Evolutionary conservation across 83 land plant species (phyloP).

Genomic region (Thuja plicata): DNA sequence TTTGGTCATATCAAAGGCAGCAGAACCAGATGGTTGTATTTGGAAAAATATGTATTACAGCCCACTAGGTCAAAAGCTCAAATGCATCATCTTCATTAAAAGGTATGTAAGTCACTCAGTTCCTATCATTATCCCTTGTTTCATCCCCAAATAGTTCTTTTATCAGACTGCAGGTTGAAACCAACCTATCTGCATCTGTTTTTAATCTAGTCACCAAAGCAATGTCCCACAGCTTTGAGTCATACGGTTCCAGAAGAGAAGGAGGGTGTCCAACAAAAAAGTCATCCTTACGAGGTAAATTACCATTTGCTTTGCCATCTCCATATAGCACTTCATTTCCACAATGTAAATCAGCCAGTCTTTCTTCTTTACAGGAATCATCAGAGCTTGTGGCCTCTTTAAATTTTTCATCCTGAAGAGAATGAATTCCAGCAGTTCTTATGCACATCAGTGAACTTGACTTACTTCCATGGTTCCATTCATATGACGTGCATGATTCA

Average conservation of each 20-base stretch:
- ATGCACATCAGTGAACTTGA: not conserved
- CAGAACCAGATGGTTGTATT: not conserved
- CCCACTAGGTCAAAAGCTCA: not conserved
- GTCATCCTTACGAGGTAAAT: slow-evolving; percentile 7
- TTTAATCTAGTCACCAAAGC: slow-evolving; percentile 13
- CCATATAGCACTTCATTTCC: slow-evolving; percentile 4
- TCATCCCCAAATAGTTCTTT: slow-evolving; percentile 63
- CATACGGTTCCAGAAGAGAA: slow-evolving; percentile 20
- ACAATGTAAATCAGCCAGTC: not conserved
- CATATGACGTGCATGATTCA: slow-evolving; percentile 3
- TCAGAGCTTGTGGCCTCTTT: not conserved
- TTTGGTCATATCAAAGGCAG: not conserved
- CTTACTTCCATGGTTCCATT: slow-evolving; percentile 11
- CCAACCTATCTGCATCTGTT: slow-evolving; percentile 36
- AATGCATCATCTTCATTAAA: not conserved
- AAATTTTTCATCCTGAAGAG: not conserved
- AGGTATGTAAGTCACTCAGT: not conserved
- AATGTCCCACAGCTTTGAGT: slow-evolving; percentile 48
- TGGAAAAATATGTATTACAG: not conserved
- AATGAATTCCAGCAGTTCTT: not conserved
- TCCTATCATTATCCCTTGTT: slow-evolving; percentile 21
- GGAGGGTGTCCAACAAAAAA: not conserved
- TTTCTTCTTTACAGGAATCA: not conserved
- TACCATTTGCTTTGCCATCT: not conserved
- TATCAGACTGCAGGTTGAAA: slow-evolving; percentile 54